Percentiles rank a stretch among this genome's conserved stretches.
Conservation (phyloP, 2,329 filamentous ascomycete genomes). For the Ambrosiella xylebori region DNA sequence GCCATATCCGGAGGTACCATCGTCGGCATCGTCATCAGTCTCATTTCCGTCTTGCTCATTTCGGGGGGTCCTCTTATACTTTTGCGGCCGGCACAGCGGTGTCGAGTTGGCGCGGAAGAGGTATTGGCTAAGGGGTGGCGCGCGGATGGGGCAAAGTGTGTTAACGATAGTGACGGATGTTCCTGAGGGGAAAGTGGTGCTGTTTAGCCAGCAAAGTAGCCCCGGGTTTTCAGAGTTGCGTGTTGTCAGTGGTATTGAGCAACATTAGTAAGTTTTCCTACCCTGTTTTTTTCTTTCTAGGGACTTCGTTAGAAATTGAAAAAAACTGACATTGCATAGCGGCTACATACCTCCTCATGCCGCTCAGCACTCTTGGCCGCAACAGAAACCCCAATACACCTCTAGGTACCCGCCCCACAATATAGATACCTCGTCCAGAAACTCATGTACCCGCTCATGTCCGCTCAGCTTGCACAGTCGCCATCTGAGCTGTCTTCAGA, state of each 20-base stretch:
- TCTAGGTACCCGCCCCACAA: neutral
- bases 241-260: too few species aligned
- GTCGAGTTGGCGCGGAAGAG: slow-evolving; percentile 20
- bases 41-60: slow-evolving; percentile 26
- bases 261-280: too few species aligned
- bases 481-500: neutral
- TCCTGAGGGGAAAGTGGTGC: neutral
- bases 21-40: slow-evolving; percentile 40
- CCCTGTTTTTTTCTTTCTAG: too few species aligned
- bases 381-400: neutral
- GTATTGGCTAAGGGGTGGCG: neutral
- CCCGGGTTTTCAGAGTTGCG: too few species aligned
- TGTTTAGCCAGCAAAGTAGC: too few species aligned
- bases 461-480: neutral
- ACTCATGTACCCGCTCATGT: neutral
- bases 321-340: too few species aligned
- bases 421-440: neutral
- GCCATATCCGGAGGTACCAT: slow-evolving; percentile 30
- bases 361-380: neutral
- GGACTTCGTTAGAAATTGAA: too few species aligned
- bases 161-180: neutral
- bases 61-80: slow-evolving; percentile 29
- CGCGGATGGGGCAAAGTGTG: neutral
- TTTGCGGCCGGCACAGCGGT: slow-evolving; percentile 28
- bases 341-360: neutral